phyloP scores from a whole-genome alignment of 1,139 yeast genomes.

The Pichia kudriavzevii region DNA sequence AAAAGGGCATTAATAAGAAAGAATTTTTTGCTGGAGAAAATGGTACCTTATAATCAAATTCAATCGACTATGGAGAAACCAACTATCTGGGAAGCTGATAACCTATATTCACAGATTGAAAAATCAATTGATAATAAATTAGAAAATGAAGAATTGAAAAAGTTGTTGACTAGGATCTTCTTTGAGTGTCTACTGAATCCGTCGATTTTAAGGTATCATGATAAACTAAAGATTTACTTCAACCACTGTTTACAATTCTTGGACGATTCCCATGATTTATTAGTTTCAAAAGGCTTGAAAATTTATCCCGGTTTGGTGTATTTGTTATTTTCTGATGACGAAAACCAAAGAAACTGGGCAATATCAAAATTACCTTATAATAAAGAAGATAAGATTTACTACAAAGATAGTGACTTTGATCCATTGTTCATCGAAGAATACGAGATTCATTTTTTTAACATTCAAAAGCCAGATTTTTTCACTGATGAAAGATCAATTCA shows the following conservation, averaged over 20 bases:
- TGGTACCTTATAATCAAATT: constrained; percentile 42
- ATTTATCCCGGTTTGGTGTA: constrained; percentile 44
- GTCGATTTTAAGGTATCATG: constrained; percentile 34
- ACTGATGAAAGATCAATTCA: constrained; percentile 35
- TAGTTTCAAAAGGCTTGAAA: constrained; percentile 12
- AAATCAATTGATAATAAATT: constrained; percentile 24
- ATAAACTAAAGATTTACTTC: constrained; percentile 24
- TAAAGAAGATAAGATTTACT: constrained; percentile 2
- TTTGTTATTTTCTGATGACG: constrained; percentile 46
- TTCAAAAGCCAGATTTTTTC: constrained; percentile 47
- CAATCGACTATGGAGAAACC: constrained; percentile 44
- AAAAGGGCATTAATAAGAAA: constrained; percentile 46
- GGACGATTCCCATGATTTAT: constrained; percentile 10
- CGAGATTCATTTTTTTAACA: constrained; percentile 39
- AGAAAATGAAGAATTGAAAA: constrained; percentile 18
- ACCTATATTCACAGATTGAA: constrained; percentile 21
- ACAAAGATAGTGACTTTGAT: constrained; percentile 22
- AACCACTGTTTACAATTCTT: constrained; percentile 16
- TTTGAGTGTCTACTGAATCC: constrained; percentile 49
- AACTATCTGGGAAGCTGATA: constrained; percentile 45
- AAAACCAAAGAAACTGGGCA: constrained; percentile 42
- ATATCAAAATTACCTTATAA: constrained; percentile 26
- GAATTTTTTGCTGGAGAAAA: constrained; percentile 44
- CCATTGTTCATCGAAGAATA: constrained; percentile 47
- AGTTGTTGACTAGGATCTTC: constrained; percentile 26